Conservation (phyloP, 202 grass and related monocot genomes). For the Musa balbisiana region DNA sequence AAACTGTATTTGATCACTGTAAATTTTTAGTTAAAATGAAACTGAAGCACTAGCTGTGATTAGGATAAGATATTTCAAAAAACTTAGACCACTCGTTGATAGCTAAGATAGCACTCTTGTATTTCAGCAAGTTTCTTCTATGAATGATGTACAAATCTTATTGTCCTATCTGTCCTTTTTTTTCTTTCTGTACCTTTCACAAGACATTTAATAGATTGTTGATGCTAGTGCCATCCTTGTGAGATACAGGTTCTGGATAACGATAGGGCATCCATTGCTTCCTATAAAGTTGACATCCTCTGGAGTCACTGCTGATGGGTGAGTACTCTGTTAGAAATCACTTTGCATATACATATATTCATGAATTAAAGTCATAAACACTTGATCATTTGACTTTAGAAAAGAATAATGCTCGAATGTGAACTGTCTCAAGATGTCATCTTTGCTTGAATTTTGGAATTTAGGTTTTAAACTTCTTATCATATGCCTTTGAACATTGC, state of each 20-base stretch:
- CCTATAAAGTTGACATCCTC: conserved; percentile 42
- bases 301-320: conserved; percentile 46
- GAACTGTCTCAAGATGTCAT: no score
- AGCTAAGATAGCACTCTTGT: not conserved
- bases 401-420: no score
- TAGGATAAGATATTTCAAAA: not conserved
- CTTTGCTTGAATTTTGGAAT: no score
- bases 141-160: not conserved
- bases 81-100: not conserved
- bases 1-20: not conserved
- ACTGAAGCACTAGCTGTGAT: not conserved
- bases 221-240: not conserved
- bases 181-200: not conserved
- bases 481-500: no score
- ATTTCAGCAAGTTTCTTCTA: not conserved
- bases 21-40: not conserved
- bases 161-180: not conserved
- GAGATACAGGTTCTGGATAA: conserved; percentile 66
- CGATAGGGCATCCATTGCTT: conserved; percentile 44
- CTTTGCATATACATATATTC: not conserved
- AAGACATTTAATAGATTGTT: not conserved
- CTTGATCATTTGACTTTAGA: not conserved
- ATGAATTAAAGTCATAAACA: not conserved
- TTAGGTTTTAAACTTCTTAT: no score
- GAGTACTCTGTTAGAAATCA: conserved; percentile 22